These are phyloP conservation scores for Alternaria sp. DNA, from an alignment of 2,329 filamentous ascomycete species.

Conservation along the genomic window DNA sequence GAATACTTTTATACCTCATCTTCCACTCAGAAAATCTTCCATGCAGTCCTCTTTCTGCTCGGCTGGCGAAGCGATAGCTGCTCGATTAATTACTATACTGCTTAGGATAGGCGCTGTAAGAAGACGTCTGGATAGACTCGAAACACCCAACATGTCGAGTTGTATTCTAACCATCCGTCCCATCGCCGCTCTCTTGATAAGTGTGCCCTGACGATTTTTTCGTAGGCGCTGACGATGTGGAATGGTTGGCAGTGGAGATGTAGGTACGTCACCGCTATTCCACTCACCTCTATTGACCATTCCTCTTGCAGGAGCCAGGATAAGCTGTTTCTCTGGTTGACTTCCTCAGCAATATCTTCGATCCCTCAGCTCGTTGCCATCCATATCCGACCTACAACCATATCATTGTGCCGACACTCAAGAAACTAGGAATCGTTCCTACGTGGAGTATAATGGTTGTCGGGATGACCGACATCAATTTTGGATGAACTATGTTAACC, in stretches of 20 bases:
- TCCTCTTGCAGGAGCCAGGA: no score
- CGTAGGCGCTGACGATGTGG: background rate
- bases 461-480: no score
- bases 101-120: background rate
- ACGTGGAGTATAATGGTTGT: no score
- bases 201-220: background rate
- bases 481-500: no score
- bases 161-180: background rate
- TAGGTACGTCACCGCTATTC: background rate
- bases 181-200: background rate
- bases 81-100: background rate
- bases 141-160: background rate
- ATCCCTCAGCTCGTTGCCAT: no score
- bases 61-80: background rate
- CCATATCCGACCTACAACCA: no score
- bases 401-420: no score
- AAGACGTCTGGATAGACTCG: background rate
- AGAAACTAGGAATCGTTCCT: no score
- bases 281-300: no score
- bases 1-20: background rate
- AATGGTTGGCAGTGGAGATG: background rate
- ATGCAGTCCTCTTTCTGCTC: background rate
- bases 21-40: background rate
- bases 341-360: no score
- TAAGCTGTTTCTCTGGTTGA: no score